Evolutionary conservation across 331 rosid species (phyloP).

Genomic region (Arachis monticola): DNA sequence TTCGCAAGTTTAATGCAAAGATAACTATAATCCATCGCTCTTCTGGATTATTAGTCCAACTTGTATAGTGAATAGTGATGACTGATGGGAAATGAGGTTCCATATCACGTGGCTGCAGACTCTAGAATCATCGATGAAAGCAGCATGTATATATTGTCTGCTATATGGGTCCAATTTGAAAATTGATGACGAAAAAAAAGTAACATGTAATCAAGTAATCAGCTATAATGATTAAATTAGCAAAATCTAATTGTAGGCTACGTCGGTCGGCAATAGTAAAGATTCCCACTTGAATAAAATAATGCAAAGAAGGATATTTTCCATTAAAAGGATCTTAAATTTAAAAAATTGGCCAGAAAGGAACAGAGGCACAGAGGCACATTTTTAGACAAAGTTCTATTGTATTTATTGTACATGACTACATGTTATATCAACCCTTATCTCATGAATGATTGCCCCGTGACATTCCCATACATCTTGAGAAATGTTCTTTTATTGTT

Average conservation of each 20-base stretch:
- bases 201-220: background rate
- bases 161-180: conserved; percentile 15
- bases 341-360: background rate
- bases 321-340: background rate
- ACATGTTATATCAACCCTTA: background rate
- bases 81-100: background rate
- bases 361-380: conserved; percentile 20
- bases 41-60: conserved; percentile 28
- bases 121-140: conserved; percentile 34
- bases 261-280: conserved; percentile 36
- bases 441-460: conserved; percentile 32
- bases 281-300: background rate
- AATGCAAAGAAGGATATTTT: background rate
- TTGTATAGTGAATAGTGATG: background rate
- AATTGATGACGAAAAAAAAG: background rate
- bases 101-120: conserved; percentile 41
- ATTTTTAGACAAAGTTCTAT: background rate
- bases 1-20: no score
- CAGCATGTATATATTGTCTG: conserved; percentile 5
- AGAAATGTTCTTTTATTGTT: no score
- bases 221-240: background rate
- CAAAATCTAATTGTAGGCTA: conserved; percentile 8
- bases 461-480: conserved; percentile 13
- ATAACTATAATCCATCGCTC: background rate
- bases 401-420: no score